Base-by-base conservation (phyloP, 495 filamentous ascomycete species). In the Pseudotulostoma volvatum region DNA sequence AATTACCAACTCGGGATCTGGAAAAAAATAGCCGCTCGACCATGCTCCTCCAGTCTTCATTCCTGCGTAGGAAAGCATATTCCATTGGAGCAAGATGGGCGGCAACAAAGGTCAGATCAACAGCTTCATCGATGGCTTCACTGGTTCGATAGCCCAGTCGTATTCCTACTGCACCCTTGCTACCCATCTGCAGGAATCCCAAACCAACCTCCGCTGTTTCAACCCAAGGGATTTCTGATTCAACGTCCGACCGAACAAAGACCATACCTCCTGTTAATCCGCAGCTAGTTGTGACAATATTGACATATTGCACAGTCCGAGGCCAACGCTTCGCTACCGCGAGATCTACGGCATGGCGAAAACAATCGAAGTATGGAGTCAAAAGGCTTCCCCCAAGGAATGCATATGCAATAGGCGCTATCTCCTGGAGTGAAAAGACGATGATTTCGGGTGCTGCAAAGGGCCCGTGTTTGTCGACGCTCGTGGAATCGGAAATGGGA, bases 41-140 rank as follows among this genome's bases (percentile, higher is more conserved):
- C 34, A 95, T 84, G 38, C 62, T 72, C 48, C 73, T 71, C 87
- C 87, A 97, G 49, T 95, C 84, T 42, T 68, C 55, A 51, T 97
- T 96, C 18, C 90, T 60, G 33, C 72, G 70, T 43, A 71, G 58
- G 21, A 81, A 51, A 8, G 70, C 76, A 53, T 73, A 59, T 51
- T 96, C 90, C 71, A 82, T 81, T 1, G 86, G 77, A 2, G 87
- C 84, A 33, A 95, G 64, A 55, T 97, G 90, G n/a, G 84, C 80
- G 13, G 82, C 76, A 8, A 93, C 74, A 41, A 94, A 83, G 1
- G 82, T 93, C 31, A 96, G 54, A 44, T 80, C 73, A 1, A 74
- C 62, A 8, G 64, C 61, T 25, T 63, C 54, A 3, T 52, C 45
- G 37, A 53, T 28, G 28, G 42, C 31, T 7, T 36, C 50, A 4